Percentiles rank a stretch among this genome's conserved stretches.
phyloP scores from a whole-genome alignment of 257 asterid species.

The Solanum lignicaule region DNA sequence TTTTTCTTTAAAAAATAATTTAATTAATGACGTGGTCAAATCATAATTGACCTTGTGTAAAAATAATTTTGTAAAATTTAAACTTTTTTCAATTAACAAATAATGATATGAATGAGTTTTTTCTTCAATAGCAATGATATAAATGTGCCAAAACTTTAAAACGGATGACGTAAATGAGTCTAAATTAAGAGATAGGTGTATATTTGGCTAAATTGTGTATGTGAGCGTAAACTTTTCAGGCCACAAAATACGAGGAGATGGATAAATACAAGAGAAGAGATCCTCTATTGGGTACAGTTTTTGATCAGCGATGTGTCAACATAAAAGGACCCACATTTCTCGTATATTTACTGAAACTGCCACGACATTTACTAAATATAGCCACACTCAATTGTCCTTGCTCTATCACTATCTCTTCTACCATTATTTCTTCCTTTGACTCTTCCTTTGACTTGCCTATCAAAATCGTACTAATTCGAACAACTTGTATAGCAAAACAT shows the following conservation, averaged over 20 bases:
- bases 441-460: neutral
- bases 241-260: neutral
- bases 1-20: too few relatives aligned
- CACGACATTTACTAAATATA: neutral
- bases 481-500: too few relatives aligned
- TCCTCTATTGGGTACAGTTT: neutral
- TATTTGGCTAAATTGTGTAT: neutral
- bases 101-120: too few relatives aligned
- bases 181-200: too few relatives aligned
- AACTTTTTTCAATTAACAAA: too few relatives aligned
- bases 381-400: neutral
- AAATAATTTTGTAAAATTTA: too few relatives aligned
- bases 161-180: too few relatives aligned
- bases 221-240: neutral
- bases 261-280: neutral
- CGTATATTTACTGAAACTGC: neutral
- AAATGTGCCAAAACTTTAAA: too few relatives aligned
- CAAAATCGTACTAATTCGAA: too few relatives aligned
- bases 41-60: too few relatives aligned
- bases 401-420: neutral
- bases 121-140: accelerated
- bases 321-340: neutral
- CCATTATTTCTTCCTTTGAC: neutral
- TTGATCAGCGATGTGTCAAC: neutral
- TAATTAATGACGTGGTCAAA: too few relatives aligned